Conservation (phyloP, 1,284 basidiomycete species). For the Inonotus hispidus region DNA sequence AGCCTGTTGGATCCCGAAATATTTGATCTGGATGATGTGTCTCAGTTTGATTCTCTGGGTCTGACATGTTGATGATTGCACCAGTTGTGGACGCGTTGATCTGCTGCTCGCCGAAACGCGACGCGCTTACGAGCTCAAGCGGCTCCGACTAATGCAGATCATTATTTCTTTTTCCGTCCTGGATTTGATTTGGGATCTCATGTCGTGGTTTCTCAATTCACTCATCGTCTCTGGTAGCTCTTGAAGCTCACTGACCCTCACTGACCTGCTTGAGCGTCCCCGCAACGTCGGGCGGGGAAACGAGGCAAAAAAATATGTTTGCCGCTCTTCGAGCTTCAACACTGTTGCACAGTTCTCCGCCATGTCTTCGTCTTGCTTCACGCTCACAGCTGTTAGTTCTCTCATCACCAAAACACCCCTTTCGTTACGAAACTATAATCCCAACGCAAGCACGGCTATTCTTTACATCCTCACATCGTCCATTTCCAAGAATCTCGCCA, state of each 20-base stretch:
- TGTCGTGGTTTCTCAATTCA: neutral
- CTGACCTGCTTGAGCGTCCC: too few relatives aligned
- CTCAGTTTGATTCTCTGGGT: neutral
- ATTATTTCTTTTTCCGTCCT: neutral
- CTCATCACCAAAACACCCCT: neutral
- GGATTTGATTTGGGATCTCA: neutral
- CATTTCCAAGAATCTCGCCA: neutral
- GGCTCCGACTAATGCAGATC: neutral
- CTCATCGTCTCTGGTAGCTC: neutral
- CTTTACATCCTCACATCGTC: neutral
- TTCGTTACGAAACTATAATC: neutral
- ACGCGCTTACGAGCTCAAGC: slow-evolving; percentile 1
- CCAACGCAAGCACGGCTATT: neutral
- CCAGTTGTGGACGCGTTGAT: neutral
- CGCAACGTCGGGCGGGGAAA: too few relatives aligned
- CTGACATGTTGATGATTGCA: neutral
- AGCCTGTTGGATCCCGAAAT: slow-evolving; percentile 2
- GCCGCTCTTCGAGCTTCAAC: neutral
- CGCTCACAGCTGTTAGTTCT: neutral
- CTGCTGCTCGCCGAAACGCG: neutral
- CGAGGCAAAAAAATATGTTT: neutral
- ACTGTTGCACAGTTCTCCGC: neutral
- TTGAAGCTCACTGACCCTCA: too few relatives aligned
- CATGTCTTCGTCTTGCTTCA: slow-evolving; percentile 12
- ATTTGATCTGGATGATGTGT: neutral